Conservation (phyloP, 306 rosid species). For the Corylus avellana region DNA sequence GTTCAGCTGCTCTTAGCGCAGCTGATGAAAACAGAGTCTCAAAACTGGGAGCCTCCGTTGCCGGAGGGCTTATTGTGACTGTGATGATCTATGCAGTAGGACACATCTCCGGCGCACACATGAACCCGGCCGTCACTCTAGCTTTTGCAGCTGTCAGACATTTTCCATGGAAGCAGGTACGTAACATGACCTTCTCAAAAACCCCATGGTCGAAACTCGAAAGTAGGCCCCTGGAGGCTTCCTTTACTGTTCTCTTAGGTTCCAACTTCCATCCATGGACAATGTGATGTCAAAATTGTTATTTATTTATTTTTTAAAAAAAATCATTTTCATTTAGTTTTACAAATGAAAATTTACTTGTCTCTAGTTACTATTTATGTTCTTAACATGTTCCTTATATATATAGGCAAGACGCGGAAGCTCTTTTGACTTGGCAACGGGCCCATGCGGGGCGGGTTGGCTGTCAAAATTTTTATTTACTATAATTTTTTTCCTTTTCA, state of each 20-base stretch:
- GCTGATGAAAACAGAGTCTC: constrained; percentile 55
- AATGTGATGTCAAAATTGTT: too few species aligned
- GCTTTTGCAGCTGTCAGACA: constrained; percentile 62
- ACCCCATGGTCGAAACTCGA: background rate
- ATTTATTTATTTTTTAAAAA: too few species aligned
- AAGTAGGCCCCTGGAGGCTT: background rate
- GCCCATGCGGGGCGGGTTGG: too few species aligned
- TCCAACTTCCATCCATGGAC: too few species aligned
- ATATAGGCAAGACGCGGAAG: too few species aligned
- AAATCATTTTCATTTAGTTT: too few species aligned
- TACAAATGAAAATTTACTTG: too few species aligned
- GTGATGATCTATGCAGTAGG: constrained; percentile 83
- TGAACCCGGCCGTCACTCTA: constrained; percentile 86
- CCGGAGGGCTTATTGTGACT: constrained; percentile 68
- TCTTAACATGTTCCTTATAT: too few species aligned
- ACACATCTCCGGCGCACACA: constrained; percentile 89
- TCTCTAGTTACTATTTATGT: too few species aligned
- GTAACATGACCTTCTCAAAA: background rate
- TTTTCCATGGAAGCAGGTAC: constrained; percentile 84
- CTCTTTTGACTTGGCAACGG: too few species aligned
- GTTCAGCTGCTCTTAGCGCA: constrained; percentile 52
- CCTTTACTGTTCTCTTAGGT: background rate
- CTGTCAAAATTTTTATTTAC: too few species aligned
- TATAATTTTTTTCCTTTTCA: too few species aligned
- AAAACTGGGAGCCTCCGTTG: constrained; percentile 72